These are phyloP conservation scores for Aureobasidium musti DNA, from an alignment of 2,329 filamentous ascomycete genomes.

Conservation along the genomic window DNA sequence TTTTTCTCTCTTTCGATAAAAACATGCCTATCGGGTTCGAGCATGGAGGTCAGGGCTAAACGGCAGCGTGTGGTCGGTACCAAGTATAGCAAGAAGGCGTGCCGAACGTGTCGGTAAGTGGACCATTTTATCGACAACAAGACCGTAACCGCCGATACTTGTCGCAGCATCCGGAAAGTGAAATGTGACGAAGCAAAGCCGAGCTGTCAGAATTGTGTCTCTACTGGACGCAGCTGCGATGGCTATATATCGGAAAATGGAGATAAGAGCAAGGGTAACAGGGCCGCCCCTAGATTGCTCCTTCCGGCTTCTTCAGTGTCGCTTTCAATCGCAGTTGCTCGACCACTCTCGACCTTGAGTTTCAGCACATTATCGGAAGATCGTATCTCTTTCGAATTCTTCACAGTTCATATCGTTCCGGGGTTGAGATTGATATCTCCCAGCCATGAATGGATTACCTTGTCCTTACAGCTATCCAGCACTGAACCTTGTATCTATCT, in stretches of 20 bases:
- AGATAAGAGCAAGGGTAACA: background rate
- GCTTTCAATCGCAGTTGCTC: background rate
- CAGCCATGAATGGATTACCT: conserved; percentile 2
- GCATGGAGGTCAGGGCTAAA: background rate
- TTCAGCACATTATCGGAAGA: background rate
- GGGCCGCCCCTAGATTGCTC: background rate
- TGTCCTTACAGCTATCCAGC: background rate
- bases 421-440: background rate
- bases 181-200: conserved; percentile 11
- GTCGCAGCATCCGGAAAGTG: background rate
- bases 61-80: background rate
- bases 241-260: background rate
- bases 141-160: background rate
- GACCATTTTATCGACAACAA: background rate
- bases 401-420: background rate
- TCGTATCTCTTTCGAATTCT: background rate
- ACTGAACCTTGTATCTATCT: background rate
- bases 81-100: conserved; percentile 13
- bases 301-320: background rate
- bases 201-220: background rate
- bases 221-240: conserved; percentile 17
- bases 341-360: background rate
- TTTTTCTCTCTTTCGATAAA: background rate
- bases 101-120: conserved; percentile 3
- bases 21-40: conserved; percentile 5